phyloP scores from a whole-genome alignment of 116 monocot genomes.

The Cymodocea nodosa region DNA sequence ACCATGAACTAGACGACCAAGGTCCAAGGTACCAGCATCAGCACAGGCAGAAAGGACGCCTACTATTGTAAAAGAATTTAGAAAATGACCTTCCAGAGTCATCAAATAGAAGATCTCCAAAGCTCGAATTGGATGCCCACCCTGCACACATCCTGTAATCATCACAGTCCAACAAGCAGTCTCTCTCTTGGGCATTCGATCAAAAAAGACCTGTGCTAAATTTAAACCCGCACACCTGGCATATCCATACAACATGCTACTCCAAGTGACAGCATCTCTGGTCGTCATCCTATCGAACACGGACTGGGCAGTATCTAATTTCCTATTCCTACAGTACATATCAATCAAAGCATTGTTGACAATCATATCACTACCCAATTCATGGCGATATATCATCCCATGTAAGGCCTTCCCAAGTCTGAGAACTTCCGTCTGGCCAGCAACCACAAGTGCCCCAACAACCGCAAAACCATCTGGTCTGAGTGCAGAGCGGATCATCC shows the following conservation, averaged over 20 bases:
- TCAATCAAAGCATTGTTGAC: too few relatives aligned
- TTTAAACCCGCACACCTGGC: too few relatives aligned
- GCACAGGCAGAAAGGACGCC: slow-evolving; percentile 60
- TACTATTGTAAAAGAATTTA: slow-evolving; percentile 29
- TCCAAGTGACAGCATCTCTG: too few relatives aligned
- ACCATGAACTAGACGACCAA: slow-evolving; percentile 44
- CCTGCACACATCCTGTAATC: slow-evolving; percentile 47
- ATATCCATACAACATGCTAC: too few relatives aligned
- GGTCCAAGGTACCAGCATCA: slow-evolving; percentile 49
- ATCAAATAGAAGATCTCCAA: slow-evolving; percentile 42
- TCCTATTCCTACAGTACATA: too few relatives aligned
- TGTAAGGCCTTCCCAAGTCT: slow-evolving; percentile 29
- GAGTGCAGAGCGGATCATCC: slow-evolving; percentile 2
- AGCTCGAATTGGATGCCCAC: slow-evolving; percentile 29
- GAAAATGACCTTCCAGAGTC: slow-evolving; percentile 27
- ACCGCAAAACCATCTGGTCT: slow-evolving; percentile 33
- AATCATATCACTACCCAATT: too few relatives aligned
- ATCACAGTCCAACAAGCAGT: slow-evolving; percentile 56
- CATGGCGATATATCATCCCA: slow-evolving; percentile 29
- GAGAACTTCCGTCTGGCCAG: background rate
- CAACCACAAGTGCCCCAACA: slow-evolving; percentile 36
- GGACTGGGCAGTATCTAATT: too few relatives aligned
- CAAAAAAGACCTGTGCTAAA: too few relatives aligned
- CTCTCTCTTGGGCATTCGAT: too few relatives aligned
- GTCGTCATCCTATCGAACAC: too few relatives aligned